Evolutionary conservation across 2,329 filamentous ascomycete genomes (phyloP).

Genomic region (Fusarium nodosum): DNA sequence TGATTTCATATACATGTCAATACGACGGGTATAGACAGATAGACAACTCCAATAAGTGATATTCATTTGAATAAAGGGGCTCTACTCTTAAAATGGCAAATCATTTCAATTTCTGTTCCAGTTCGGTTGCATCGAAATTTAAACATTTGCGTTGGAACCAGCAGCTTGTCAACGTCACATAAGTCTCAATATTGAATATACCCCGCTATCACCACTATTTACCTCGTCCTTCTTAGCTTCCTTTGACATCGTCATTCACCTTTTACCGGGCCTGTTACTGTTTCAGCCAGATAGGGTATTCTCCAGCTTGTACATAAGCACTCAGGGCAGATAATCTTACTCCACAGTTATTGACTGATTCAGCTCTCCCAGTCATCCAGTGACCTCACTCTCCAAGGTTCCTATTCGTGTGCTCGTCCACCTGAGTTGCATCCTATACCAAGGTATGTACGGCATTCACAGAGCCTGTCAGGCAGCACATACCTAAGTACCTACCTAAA

Average conservation of each 20-base stretch:
- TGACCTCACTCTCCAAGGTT: constrained; percentile 37
- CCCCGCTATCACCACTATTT: constrained; percentile 39
- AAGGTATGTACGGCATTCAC: neutral
- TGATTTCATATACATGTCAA: constrained; percentile 34
- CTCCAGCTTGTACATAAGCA: neutral
- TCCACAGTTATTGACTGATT: constrained; percentile 9
- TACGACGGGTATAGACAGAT: neutral
- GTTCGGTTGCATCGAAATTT: constrained; percentile 1
- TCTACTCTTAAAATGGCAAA: constrained; percentile 12
- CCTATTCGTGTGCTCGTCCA: constrained; percentile 2
- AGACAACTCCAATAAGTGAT: neutral
- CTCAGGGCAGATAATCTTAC: constrained; percentile 10
- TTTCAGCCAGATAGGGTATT: constrained; percentile 11
- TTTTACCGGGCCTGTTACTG: constrained; percentile 1
- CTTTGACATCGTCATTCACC: constrained; percentile 28
- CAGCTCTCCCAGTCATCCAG: constrained; percentile 21
- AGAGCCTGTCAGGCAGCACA: constrained; percentile 2
- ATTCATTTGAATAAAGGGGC: constrained; percentile 11
- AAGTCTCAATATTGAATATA: constrained; percentile 25
- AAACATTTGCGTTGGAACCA: neutral
- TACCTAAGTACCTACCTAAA: neutral
- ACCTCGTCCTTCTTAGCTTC: constrained; percentile 19
- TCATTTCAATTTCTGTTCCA: neutral
- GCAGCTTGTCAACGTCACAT: constrained; percentile 29
- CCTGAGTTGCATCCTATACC: neutral